Evolutionary conservation across 2,329 filamentous ascomycete genomes (phyloP).

Genomic region (Claviceps cyperi): DNA sequence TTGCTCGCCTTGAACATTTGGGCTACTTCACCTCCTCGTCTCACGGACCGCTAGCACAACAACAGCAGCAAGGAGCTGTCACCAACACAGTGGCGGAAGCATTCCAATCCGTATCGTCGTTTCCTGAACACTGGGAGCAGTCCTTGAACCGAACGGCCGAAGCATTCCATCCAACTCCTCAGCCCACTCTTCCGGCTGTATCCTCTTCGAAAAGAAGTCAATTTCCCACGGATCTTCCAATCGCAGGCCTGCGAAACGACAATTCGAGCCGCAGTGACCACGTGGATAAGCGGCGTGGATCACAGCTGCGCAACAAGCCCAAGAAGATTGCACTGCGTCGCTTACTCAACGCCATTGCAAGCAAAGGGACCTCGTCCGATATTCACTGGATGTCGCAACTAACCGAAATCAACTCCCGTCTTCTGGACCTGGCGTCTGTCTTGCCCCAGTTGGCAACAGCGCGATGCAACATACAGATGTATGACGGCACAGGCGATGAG

Average conservation of each 20-base stretch:
- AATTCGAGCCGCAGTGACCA: background rate
- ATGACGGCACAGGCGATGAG: constrained; percentile 8
- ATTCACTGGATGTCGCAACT: constrained; percentile 26
- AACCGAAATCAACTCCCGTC: constrained; percentile 22
- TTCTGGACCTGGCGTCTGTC: constrained; percentile 22
- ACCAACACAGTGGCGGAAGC: constrained; percentile 7
- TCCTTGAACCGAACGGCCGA: constrained; percentile 7
- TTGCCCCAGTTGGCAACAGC: constrained; percentile 16
- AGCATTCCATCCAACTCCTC: constrained; percentile 1
- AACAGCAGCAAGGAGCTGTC: constrained; percentile 12
- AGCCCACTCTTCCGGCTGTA: background rate
- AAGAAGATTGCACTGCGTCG: constrained; percentile 20
- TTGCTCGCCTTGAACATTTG: constrained; percentile 19
- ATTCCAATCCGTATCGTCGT: constrained; percentile 8
- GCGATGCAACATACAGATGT: constrained; percentile 9
- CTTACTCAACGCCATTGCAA: constrained; percentile 9
- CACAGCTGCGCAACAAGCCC: constrained; percentile 13
- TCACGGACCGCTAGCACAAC: constrained; percentile 17
- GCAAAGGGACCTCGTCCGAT: constrained; percentile 10
- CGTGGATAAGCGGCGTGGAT: constrained; percentile 12
- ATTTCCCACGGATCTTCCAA: background rate
- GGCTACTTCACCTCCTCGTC: constrained; percentile 14
- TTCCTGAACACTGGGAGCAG: constrained; percentile 13
- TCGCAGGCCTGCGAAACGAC: background rate
- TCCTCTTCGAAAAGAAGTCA: background rate